These are phyloP conservation scores for Sclerotinia subarctica DNA, from an alignment of 2,329 filamentous ascomycete species.

Conservation along the genomic window DNA sequence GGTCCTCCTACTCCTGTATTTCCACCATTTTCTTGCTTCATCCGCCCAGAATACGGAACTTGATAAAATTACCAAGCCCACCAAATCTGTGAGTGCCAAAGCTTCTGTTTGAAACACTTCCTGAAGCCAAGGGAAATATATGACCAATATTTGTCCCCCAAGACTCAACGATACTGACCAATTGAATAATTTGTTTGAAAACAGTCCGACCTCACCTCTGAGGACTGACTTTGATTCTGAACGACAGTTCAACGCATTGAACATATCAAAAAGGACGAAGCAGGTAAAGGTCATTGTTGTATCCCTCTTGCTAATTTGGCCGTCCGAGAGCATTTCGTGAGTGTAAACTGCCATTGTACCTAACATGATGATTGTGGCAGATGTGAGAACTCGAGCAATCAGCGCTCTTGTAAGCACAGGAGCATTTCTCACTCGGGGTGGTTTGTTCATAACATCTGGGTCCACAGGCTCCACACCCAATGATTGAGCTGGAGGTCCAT, in stretches of 20 bases:
- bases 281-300: slow-evolving; percentile 99
- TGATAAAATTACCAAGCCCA: slow-evolving; percentile 69
- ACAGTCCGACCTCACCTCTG: slow-evolving; percentile 76
- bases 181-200: slow-evolving; percentile 92
- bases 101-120: slow-evolving; percentile 95
- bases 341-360: slow-evolving; percentile 91
- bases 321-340: slow-evolving; percentile 82
- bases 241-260: slow-evolving; percentile 91
- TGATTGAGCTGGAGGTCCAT: slow-evolving; percentile 94
- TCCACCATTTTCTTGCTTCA: slow-evolving; percentile 79
- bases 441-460: slow-evolving; percentile 87
- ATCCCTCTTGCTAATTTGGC: slow-evolving; percentile 82
- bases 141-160: slow-evolving; percentile 81
- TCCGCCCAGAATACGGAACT: slow-evolving; percentile 96
- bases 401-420: slow-evolving; percentile 85
- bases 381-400: slow-evolving; percentile 80
- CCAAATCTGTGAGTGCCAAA: slow-evolving; percentile 68
- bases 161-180: slow-evolving; percentile 87
- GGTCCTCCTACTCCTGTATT: slow-evolving; percentile 53
- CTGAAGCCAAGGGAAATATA: slow-evolving; percentile 93
- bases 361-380: slow-evolving; percentile 83
- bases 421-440: slow-evolving; percentile 81
- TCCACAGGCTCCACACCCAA: slow-evolving; percentile 94
- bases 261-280: slow-evolving; percentile 99
- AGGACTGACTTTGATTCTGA: slow-evolving; percentile 88